These are phyloP conservation scores for Arthrocladium fulminans DNA, from an alignment of 2,329 filamentous ascomycete genomes.

Conservation along the genomic window DNA sequence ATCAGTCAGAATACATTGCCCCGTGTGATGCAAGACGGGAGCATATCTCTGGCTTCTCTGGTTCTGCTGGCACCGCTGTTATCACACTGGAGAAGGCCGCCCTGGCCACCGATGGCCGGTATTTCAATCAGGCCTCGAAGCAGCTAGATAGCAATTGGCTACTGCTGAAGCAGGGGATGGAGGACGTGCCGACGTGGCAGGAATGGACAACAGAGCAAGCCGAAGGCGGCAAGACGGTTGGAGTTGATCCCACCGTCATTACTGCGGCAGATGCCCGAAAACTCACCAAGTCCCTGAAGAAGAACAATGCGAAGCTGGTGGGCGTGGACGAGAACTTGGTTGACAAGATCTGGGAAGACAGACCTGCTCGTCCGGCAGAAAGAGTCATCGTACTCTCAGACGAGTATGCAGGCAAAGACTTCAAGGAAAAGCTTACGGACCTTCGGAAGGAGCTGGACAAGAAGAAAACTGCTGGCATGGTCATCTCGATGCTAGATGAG, in stretches of 20 bases:
- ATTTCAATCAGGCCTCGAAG: slow-evolving; percentile 91
- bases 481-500: slow-evolving; percentile 79
- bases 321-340: slow-evolving; percentile 74
- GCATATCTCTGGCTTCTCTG: slow-evolving; percentile 88
- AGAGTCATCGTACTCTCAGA: slow-evolving; percentile 62
- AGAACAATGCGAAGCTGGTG: slow-evolving; percentile 66
- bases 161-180: slow-evolving; percentile 82
- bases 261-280: slow-evolving; percentile 66
- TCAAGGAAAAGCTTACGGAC: slow-evolving; percentile 72
- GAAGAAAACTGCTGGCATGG: slow-evolving; percentile 76
- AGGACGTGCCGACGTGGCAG: slow-evolving; percentile 93
- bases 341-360: slow-evolving; percentile 76
- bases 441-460: slow-evolving; percentile 86
- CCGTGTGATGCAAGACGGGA: slow-evolving; percentile 86
- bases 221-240: slow-evolving; percentile 77
- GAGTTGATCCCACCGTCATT: slow-evolving; percentile 81
- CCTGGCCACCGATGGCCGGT: slow-evolving; percentile 87
- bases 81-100: slow-evolving; percentile 79
- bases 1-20: slow-evolving; percentile 96
- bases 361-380: slow-evolving; percentile 67
- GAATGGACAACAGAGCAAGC: slow-evolving; percentile 83
- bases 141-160: slow-evolving; percentile 89
- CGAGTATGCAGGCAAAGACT: slow-evolving; percentile 72
- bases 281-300: slow-evolving; percentile 74
- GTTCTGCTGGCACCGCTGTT: slow-evolving; percentile 87